phyloP scores from a whole-genome alignment of 2,329 filamentous ascomycete genomes.

The Nigrograna mackinnonii region DNA sequence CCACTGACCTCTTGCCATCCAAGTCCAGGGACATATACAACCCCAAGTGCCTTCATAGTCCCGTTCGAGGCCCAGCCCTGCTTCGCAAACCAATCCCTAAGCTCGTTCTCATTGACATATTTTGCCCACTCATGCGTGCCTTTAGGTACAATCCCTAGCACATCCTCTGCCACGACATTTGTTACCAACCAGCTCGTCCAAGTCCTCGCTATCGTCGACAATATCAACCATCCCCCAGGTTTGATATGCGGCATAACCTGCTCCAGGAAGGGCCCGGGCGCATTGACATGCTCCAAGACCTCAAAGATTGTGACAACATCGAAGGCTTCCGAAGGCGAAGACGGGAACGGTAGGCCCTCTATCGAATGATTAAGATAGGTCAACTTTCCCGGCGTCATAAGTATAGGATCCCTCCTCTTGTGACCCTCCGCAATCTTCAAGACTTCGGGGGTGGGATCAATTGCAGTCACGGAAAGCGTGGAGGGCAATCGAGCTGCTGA shows the following conservation, averaged over 20 bases:
- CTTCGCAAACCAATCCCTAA: conserved; percentile 55
- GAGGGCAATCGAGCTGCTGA: conserved; percentile 71
- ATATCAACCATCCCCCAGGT: conserved; percentile 90
- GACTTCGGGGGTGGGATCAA: conserved; percentile 77
- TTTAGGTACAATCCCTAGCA: conserved; percentile 82
- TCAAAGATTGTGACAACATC: conserved; percentile 91
- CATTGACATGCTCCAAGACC: conserved; percentile 89
- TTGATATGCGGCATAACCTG: conserved; percentile 74
- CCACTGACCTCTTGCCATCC: conserved; percentile 85
- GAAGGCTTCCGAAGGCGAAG: conserved; percentile 53
- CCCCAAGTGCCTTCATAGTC: conserved; percentile 69
- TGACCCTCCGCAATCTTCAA: conserved; percentile 76
- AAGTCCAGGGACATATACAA: conserved; percentile 85
- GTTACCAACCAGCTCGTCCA: conserved; percentile 91
- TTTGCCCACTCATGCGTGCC: conserved; percentile 97
- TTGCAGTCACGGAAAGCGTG: conserved; percentile 69
- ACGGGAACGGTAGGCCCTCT: conserved; percentile 62
- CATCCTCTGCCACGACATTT: conserved; percentile 86
- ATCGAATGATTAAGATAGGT: conserved; percentile 77
- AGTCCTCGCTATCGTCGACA: conserved; percentile 90
- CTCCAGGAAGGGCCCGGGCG: conserved; percentile 74
- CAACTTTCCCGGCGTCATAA: conserved; percentile 61
- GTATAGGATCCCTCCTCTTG: conserved; percentile 71
- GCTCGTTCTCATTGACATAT: conserved; percentile 87
- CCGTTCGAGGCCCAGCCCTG: conserved; percentile 39